Evolutionary conservation across 2,329 filamentous ascomycete species (phyloP), one percentile per base, ranked within the genome.

Genomic region (Coniochaeta prunicola): DNA sequence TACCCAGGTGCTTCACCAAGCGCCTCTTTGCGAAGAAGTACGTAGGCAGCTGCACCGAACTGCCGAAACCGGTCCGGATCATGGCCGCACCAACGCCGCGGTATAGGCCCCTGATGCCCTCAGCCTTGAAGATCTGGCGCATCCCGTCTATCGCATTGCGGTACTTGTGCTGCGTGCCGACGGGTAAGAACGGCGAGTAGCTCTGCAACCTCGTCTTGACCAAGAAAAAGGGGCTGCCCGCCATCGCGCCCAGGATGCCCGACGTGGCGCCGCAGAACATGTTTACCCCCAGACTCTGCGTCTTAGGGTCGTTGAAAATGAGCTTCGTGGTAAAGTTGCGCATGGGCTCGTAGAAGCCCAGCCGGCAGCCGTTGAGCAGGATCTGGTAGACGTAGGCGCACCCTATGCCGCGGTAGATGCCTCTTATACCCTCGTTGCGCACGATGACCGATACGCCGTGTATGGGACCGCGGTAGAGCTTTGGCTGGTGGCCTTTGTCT

Each of bases 271-370:
- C 94, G 59, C 91, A 89, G 71, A 97, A 88, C 79, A 99, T 91
- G 77, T 99, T 99, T 75, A 97, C 83, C 36, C 85, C 89, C 59
- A 97, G 82, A 65, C 86, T 93, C 74, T 99, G 94, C 30, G 87
- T 82, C n/a, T 81, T 80, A 33, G 83, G 71, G 71, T 96, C 88
- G 61, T 83, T 80, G 75, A 91, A 89, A 59, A 96, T 73, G 56
- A 90, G 76, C 6, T 77, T 80, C 0, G 91, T 87, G 50, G 96
- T 71, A 24, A 79, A 80, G 55, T 84, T 81, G 70, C 94, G 91
- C 76, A 97, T 85, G 5, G 94, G 94, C 72, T 99, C 94, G 80
- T 99, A 99, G 80, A 99, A 97, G 62, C 94, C 92, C 58, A 99
- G 80, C 58, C 94, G 91, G 76, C 92, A 99, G 68, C 94, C 94